These are phyloP conservation scores for Rhynchosporium agropyri DNA, from an alignment of 2,329 filamentous ascomycete genomes.

Conservation along the genomic window DNA sequence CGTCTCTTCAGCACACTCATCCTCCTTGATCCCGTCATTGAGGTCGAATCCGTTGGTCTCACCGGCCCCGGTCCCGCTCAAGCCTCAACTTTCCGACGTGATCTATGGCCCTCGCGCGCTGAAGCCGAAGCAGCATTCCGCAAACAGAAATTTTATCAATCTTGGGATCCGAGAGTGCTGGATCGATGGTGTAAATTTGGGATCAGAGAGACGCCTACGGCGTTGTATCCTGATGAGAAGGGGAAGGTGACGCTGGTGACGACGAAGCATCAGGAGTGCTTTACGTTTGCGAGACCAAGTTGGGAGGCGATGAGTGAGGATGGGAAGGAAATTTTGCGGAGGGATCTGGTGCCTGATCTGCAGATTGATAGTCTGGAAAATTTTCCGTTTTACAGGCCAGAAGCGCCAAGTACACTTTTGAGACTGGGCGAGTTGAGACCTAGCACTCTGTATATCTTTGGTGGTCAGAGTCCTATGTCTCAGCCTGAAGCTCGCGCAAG, in stretches of 20 bases:
- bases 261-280: constrained; percentile 85
- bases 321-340: constrained; percentile 46
- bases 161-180: constrained; percentile 82
- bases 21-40: constrained; percentile 83
- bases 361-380: constrained; percentile 34
- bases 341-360: constrained; percentile 50
- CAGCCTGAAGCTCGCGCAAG: constrained; percentile 51
- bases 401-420: constrained; percentile 58
- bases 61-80: constrained; percentile 50
- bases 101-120: constrained; percentile 77
- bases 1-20: constrained; percentile 76
- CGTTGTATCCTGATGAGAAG: constrained; percentile 52
- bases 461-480: constrained; percentile 60
- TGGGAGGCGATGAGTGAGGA: constrained; percentile 45
- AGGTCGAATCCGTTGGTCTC: constrained; percentile 48
- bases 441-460: constrained; percentile 70
- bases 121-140: constrained; percentile 69
- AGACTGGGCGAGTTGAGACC: constrained; percentile 65
- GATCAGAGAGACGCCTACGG: constrained; percentile 72
- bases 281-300: constrained; percentile 71
- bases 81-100: constrained; percentile 72
- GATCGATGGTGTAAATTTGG: constrained; percentile 74
- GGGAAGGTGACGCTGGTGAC: constrained; percentile 72
- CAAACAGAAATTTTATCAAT: constrained; percentile 73
- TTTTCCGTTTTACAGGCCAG: constrained; percentile 67